phyloP scores from a whole-genome alignment of 148 eudicot genomes.

The Vaccinium vitisidaea region DNA sequence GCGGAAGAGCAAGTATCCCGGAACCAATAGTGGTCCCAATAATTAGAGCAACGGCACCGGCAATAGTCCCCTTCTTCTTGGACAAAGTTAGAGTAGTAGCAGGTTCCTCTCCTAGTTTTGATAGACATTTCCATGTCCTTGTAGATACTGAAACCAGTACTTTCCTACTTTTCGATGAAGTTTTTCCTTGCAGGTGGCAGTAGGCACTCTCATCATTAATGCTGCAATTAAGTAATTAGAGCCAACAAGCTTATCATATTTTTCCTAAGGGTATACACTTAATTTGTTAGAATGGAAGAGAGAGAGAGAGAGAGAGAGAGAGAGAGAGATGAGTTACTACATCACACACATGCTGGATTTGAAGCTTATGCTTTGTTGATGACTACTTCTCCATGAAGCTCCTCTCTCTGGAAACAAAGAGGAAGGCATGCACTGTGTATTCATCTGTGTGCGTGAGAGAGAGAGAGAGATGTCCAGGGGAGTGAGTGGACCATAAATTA shows the following conservation, averaged over 20 bases:
- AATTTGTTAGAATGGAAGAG: background rate
- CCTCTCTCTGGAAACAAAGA: constrained; percentile 7
- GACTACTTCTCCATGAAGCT: constrained; percentile 20
- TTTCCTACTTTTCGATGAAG: constrained; percentile 14
- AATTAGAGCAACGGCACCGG: constrained; percentile 51
- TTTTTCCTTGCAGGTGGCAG: constrained; percentile 18
- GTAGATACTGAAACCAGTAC: constrained; percentile 9
- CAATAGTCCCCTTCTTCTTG: constrained; percentile 37
- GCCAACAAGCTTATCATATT: background rate
- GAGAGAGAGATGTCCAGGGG: constrained; percentile 4
- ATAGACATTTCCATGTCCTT: constrained; percentile 16
- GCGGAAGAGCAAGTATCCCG: constrained; percentile 53
- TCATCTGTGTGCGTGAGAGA: constrained; percentile 9
- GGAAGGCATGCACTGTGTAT: constrained; percentile 19
- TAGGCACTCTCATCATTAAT: background rate
- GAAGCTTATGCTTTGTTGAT: constrained; percentile 16
- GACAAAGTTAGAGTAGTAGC: background rate
- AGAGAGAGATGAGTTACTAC: background rate
- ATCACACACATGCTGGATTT: constrained; percentile 27
- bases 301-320: constrained; percentile 1
- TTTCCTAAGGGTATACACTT: background rate
- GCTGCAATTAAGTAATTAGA: constrained; percentile 14
- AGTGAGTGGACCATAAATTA: background rate
- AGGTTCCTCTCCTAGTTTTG: constrained; percentile 19
- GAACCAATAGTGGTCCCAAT: constrained; percentile 53